These are phyloP conservation scores for Gracilariopsis chorda DNA, from an alignment of 23 red algal species.

Conservation along the genomic window DNA sequence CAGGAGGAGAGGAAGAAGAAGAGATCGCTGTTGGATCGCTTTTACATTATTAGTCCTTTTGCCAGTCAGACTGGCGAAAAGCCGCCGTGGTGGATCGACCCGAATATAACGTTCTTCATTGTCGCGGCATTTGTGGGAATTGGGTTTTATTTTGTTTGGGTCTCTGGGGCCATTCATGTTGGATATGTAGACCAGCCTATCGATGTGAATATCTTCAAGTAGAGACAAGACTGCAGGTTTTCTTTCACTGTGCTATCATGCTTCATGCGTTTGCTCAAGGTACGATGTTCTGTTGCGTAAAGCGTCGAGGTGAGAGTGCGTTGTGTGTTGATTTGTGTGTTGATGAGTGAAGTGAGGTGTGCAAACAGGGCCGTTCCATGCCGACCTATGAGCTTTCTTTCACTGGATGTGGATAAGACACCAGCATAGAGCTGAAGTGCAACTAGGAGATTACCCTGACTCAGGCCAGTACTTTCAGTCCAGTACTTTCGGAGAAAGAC, in stretches of 20 bases:
- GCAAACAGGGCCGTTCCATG: no score
- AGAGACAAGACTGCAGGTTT: background rate
- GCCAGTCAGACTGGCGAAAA: slow-evolving; percentile 86
- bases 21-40: slow-evolving; percentile 59
- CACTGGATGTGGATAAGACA: no score
- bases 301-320: background rate
- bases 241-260: background rate
- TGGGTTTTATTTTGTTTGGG: slow-evolving; percentile 81
- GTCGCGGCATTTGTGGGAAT: slow-evolving; percentile 65
- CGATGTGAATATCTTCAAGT: slow-evolving; percentile 77
- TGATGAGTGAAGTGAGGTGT: background rate
- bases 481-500: no score
- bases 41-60: slow-evolving; percentile 99
- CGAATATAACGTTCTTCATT: slow-evolving; percentile 89
- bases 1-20: slow-evolving; percentile 46
- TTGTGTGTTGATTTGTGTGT: background rate
- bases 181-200: slow-evolving; percentile 80
- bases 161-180: slow-evolving; percentile 77
- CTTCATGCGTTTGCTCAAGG: background rate
- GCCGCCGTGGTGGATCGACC: slow-evolving; percentile 98
- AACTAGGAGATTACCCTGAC: no score
- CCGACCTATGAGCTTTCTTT: no score
- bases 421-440: no score
- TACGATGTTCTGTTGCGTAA: background rate
- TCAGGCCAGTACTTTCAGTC: no score